Evolutionary conservation across 1,284 basidiomycete genomes (phyloP).

Genomic region (Moesziomyces aphidis): DNA sequence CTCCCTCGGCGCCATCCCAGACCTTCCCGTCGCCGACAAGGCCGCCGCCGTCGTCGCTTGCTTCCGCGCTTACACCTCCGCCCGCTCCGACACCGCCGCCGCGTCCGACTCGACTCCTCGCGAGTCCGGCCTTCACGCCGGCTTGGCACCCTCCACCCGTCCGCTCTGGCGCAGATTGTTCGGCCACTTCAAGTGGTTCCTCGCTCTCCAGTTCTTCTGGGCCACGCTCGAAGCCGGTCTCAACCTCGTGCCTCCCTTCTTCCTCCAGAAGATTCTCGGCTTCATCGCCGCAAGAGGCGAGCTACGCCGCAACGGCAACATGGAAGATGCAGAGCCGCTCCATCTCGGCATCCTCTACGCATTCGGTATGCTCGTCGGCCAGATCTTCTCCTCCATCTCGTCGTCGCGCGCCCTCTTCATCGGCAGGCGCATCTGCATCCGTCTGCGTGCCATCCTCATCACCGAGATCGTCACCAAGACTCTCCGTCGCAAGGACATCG

Average conservation of each 20-base stretch:
- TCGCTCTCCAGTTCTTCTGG: conserved; percentile 68
- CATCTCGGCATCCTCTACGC: conserved; percentile 72
- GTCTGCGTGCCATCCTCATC: conserved; percentile 70
- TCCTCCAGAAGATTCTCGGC: conserved; percentile 71
- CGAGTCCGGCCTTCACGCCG: conserved; percentile 37
- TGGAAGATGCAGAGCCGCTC: conserved; percentile 55
- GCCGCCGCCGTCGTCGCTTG: conserved; percentile 68
- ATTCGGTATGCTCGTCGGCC: conserved; percentile 70
- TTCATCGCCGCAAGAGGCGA: conserved; percentile 67
- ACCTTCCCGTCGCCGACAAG: conserved; percentile 71
- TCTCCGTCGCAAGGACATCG: conserved; percentile 70
- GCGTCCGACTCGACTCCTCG: background rate
- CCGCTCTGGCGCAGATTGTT: conserved; percentile 68
- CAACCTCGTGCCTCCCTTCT: conserved; percentile 71
- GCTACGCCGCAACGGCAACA: conserved; percentile 24
- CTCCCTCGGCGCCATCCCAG: conserved; percentile 70
- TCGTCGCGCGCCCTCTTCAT: conserved; percentile 70
- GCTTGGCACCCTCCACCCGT: conserved; percentile 56
- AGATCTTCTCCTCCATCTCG: conserved; percentile 68
- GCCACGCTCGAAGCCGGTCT: conserved; percentile 69
- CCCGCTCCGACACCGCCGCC: conserved; percentile 13
- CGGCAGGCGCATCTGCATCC: conserved; percentile 70
- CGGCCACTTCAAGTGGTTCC: conserved; percentile 66
- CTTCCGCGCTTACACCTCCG: conserved; percentile 57
- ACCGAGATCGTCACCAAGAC: conserved; percentile 73